These are phyloP conservation scores for Lotmaria passim DNA, from an alignment of 208 protist species.

Conservation along the genomic window DNA sequence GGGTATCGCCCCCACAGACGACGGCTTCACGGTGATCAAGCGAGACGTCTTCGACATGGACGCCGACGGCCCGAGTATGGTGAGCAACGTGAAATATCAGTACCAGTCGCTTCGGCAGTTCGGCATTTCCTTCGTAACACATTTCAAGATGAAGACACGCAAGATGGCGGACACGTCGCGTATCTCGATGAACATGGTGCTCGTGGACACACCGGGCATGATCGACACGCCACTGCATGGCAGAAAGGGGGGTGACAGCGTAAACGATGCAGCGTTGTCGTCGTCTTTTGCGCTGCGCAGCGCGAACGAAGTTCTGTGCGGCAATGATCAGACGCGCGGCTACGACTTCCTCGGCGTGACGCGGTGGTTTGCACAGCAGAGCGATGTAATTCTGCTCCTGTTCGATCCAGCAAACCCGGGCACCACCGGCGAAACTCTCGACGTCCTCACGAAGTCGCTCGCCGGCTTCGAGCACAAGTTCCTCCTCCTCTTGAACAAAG, in stretches of 20 bases:
- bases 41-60: slow-evolving; percentile 64
- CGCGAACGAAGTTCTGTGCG: not conserved
- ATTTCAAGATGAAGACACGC: slow-evolving; percentile 82
- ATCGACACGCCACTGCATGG: slow-evolving; percentile 85
- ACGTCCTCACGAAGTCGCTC: slow-evolving; percentile 89
- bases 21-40: slow-evolving; percentile 89
- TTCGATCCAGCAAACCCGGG: slow-evolving; percentile 91
- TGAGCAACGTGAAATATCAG: slow-evolving; percentile 74
- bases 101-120: slow-evolving; percentile 81
- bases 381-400: slow-evolving; percentile 91
- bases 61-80: slow-evolving; percentile 77
- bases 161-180: slow-evolving; percentile 41
- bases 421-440: slow-evolving; percentile 92
- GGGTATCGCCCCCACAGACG: slow-evolving; percentile 90
- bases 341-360: slow-evolving; percentile 90
- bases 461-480: slow-evolving; percentile 90
- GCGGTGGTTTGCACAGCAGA: slow-evolving; percentile 88
- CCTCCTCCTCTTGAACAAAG: slow-evolving; percentile 91
- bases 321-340: slow-evolving; percentile 63
- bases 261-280: no score
- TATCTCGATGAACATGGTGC: slow-evolving; percentile 71
- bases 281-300: slow-evolving; percentile 27
- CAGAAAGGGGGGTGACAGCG: no score
- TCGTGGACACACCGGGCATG: slow-evolving; percentile 93
- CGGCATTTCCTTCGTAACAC: slow-evolving; percentile 75